A percentile compares a stretch with the other conserved stretches of the same genome.
These are phyloP conservation scores for Pichia sp. DNA, from an alignment of 1,139 yeast genomes.

Conservation along the genomic window DNA sequence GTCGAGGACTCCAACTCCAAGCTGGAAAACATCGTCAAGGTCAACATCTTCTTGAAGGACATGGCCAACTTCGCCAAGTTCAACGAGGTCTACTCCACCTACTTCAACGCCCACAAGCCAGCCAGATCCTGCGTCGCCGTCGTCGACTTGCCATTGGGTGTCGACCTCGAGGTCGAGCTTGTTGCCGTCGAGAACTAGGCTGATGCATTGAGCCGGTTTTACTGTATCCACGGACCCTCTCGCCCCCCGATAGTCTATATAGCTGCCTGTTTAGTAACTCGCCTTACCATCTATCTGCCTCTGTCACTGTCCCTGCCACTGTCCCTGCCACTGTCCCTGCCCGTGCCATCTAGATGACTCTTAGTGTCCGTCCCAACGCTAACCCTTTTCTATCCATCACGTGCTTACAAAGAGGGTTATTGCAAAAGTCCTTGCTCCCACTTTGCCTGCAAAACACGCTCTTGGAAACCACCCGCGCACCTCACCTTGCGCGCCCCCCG, in stretches of 20 bases:
- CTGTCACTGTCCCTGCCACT: too few relatives aligned
- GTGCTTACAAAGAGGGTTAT: neutral
- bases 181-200: conserved; percentile 59
- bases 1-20: conserved; percentile 80
- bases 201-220: too few relatives aligned
- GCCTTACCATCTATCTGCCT: too few relatives aligned
- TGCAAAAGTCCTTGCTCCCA: too few relatives aligned
- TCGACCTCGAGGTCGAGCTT: conserved; percentile 70
- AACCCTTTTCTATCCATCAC: neutral
- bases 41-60: conserved; percentile 83
- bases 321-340: too few relatives aligned
- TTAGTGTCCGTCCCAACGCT: too few relatives aligned
- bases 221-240: too few relatives aligned
- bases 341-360: too few relatives aligned
- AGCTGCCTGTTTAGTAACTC: too few relatives aligned
- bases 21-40: conserved; percentile 77
- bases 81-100: conserved; percentile 77
- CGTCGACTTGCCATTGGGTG: conserved; percentile 78
- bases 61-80: conserved; percentile 78
- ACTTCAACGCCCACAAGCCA: conserved; percentile 79
- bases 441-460: neutral
- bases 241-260: too few relatives aligned
- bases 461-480: conserved; percentile 1
- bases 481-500: neutral
- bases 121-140: conserved; percentile 97